These are phyloP conservation scores for Leishmania turanica DNA, from an alignment of 208 protist genomes.

Conservation along the genomic window DNA sequence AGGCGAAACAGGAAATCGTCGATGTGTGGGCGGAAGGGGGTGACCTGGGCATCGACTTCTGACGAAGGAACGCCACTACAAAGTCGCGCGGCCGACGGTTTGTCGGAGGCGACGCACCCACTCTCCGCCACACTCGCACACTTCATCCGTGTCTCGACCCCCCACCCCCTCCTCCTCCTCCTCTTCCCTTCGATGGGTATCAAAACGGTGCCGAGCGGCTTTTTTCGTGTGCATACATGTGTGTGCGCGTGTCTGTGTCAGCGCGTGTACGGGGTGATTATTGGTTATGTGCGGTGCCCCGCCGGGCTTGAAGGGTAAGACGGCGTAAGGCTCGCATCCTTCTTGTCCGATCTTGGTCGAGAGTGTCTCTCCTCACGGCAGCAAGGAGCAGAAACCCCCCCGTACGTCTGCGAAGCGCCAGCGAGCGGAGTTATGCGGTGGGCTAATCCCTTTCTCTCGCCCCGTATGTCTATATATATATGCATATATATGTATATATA, in stretches of 20 bases:
- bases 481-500: background rate
- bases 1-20: conserved; percentile 21
- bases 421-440: background rate
- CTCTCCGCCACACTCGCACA: background rate
- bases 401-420: background rate
- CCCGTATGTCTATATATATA: background rate
- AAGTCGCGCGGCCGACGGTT: background rate
- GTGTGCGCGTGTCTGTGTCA: too few relatives aligned
- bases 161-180: background rate
- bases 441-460: background rate
- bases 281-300: too few relatives aligned
- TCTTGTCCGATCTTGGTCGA: background rate
- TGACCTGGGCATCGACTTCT: conserved; percentile 38
- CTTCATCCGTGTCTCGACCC: background rate
- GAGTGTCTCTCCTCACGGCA: background rate
- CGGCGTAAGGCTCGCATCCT: too few relatives aligned
- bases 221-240: background rate
- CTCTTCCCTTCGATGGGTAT: background rate
- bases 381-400: too few relatives aligned
- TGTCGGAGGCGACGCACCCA: background rate
- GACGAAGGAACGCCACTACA: background rate
- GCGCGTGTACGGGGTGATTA: too few relatives aligned
- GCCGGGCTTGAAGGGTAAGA: too few relatives aligned
- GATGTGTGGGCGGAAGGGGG: conserved; percentile 40
- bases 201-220: background rate